Conservation (phyloP, 2,329 filamentous ascomycete species). For the Penicillium sp. region DNA sequence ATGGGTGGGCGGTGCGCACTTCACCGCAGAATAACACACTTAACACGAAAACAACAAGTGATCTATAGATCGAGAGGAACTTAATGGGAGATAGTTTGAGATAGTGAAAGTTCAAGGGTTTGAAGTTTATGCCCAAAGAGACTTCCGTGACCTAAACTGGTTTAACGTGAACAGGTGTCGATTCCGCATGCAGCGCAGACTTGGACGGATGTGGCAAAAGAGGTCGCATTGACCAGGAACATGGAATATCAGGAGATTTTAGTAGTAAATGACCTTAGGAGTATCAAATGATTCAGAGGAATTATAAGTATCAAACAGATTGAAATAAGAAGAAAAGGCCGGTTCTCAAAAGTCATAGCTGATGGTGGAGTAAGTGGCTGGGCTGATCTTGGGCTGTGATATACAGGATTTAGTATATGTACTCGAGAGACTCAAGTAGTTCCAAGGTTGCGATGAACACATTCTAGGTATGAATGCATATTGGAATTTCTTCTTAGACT, state of each 20-base stretch:
- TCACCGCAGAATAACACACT: constrained; percentile 1
- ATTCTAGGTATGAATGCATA: neutral
- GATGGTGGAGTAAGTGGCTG: neutral
- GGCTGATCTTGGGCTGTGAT: neutral
- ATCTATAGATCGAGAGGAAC: neutral
- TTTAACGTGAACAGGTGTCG: neutral
- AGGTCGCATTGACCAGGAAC: constrained; percentile 4
- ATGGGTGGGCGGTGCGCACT: constrained; percentile 8
- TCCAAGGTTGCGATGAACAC: neutral
- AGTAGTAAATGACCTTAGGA: neutral
- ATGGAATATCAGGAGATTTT: neutral
- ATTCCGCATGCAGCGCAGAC: constrained; percentile 26
- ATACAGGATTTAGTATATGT: neutral
- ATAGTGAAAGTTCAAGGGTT: neutral
- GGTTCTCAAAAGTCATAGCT: neutral
- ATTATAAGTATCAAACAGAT: neutral
- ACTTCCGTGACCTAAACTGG: neutral
- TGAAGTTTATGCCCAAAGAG: neutral
- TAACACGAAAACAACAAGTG: neutral
- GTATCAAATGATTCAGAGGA: neutral
- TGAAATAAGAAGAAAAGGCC: neutral
- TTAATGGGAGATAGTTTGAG: neutral
- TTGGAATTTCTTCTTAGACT: neutral
- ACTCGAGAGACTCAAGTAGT: neutral
- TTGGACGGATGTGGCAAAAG: constrained; percentile 23